A percentile compares a stretch with the other conserved stretches of the same genome.
Evolutionary conservation across 108 stramenopile species (phyloP).

Genomic region (Pelagomonas calceolata): DNA sequence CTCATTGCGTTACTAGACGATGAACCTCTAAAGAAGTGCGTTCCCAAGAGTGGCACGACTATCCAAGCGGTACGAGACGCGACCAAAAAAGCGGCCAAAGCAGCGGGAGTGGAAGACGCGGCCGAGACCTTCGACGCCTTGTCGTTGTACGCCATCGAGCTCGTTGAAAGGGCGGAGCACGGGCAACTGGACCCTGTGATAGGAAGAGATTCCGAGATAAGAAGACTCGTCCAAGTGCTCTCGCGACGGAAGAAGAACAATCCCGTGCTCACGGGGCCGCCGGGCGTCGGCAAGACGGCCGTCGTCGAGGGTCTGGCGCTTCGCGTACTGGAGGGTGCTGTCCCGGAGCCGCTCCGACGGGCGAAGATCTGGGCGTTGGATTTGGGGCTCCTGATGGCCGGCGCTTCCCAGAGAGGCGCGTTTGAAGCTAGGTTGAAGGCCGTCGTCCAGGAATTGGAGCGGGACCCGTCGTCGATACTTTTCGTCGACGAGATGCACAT

Average conservation of each 20-base stretch:
- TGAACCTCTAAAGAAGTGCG: neutral
- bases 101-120: neutral
- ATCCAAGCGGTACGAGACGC: neutral
- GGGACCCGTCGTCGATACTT: conserved; percentile 67
- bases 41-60: neutral
- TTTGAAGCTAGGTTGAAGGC: conserved; percentile 94
- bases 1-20: neutral
- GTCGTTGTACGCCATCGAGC: conserved; percentile 37
- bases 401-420: conserved; percentile 91
- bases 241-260: conserved; percentile 96
- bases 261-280: conserved; percentile 80
- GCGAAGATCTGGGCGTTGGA: conserved; percentile 71
- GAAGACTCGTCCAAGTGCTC: conserved; percentile 75
- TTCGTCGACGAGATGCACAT: conserved; percentile 97
- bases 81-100: neutral
- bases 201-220: conserved; percentile 92
- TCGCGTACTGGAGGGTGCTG: conserved; percentile 81
- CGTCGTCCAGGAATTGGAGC: conserved; percentile 83
- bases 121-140: conserved; percentile 40
- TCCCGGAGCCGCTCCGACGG: conserved; percentile 77
- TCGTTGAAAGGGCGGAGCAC: conserved; percentile 58
- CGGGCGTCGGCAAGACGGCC: conserved; percentile 89
- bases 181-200: conserved; percentile 91
- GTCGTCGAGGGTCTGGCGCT: conserved; percentile 91
- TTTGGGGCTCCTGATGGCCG: conserved; percentile 91